Percentiles rank a stretch among this genome's conserved stretches.
Evolutionary conservation across 164 flowering plant genomes (phyloP).

Genomic region (Vitis labrusca): DNA sequence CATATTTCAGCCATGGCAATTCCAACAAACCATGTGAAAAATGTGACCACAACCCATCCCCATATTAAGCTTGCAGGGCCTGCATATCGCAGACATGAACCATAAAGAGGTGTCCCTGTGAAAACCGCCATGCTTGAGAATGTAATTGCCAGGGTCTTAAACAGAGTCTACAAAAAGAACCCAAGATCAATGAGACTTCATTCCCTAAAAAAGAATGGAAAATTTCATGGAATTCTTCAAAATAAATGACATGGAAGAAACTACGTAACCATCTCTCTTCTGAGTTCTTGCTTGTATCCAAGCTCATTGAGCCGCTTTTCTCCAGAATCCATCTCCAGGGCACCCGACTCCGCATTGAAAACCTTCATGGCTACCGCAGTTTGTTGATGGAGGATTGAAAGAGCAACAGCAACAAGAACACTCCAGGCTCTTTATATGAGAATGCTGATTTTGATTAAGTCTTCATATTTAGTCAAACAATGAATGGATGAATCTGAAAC

Average conservation of each 20-base stretch:
- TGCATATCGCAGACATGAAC: slow-evolving; percentile 27
- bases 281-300: slow-evolving; percentile 37
- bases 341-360: not conserved
- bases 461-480: no score
- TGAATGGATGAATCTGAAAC: no score
- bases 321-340: slow-evolving; percentile 23
- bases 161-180: slow-evolving; percentile 21
- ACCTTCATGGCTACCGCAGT: not conserved
- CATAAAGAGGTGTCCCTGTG: slow-evolving; percentile 35
- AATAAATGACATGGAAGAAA: not conserved
- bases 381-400: not conserved
- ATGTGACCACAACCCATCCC: slow-evolving; percentile 36
- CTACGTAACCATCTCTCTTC: slow-evolving; percentile 29
- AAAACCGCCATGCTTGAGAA: slow-evolving; percentile 36
- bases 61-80: slow-evolving; percentile 36
- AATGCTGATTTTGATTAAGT: no score
- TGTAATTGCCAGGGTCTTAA: slow-evolving; percentile 35
- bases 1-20: slow-evolving; percentile 40
- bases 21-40: slow-evolving; percentile 45
- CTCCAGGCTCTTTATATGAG: no score
- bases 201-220: not conserved
- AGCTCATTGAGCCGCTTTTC: slow-evolving; percentile 38
- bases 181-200: not conserved
- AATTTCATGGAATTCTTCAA: not conserved
- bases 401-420: no score